phyloP scores from a whole-genome alignment of 306 rosid genomes.

The Acacia confusa region DNA sequence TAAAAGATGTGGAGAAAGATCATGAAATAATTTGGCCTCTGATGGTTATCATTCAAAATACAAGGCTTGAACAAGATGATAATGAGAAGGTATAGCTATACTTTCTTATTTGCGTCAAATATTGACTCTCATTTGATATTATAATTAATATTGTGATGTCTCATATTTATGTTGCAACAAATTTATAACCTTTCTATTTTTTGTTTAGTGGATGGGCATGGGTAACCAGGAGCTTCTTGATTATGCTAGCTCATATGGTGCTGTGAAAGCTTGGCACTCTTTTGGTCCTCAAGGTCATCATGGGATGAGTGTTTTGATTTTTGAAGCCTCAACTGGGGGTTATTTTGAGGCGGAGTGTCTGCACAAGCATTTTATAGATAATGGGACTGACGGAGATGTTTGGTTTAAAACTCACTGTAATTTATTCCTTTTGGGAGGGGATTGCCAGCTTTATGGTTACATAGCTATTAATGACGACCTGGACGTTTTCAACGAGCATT shows the following conservation, averaged over 20 bases:
- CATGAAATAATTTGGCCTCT: constrained; percentile 82
- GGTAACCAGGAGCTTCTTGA: constrained; percentile 80
- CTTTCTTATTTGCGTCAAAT: constrained; percentile 1
- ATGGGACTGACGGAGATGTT: constrained; percentile 61
- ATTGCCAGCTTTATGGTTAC: constrained; percentile 70
- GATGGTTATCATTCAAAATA: constrained; percentile 67
- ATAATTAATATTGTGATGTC: not conserved
- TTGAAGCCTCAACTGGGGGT: constrained; percentile 78
- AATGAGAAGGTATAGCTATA: constrained; percentile 53
- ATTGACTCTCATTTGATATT: not conserved
- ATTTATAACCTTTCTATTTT: not conserved
- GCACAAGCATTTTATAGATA: constrained; percentile 57
- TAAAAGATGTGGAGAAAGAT: constrained; percentile 59
- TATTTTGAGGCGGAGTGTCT: constrained; percentile 71
- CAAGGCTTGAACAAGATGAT: constrained; percentile 63
- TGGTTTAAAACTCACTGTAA: constrained; percentile 45
- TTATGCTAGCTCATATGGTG: constrained; percentile 47
- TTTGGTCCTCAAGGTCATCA: constrained; percentile 87
- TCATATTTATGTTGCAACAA: not conserved
- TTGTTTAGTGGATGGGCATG: constrained; percentile 61
- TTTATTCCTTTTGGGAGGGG: constrained; percentile 52
- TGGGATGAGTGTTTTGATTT: constrained; percentile 70
- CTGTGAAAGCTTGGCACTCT: constrained; percentile 62
- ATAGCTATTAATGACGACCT: constrained; percentile 67
- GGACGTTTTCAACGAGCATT: constrained; percentile 57